Evolutionary conservation across 2,329 filamentous ascomycete genomes (phyloP).

Genomic region (Fusarium siculi): DNA sequence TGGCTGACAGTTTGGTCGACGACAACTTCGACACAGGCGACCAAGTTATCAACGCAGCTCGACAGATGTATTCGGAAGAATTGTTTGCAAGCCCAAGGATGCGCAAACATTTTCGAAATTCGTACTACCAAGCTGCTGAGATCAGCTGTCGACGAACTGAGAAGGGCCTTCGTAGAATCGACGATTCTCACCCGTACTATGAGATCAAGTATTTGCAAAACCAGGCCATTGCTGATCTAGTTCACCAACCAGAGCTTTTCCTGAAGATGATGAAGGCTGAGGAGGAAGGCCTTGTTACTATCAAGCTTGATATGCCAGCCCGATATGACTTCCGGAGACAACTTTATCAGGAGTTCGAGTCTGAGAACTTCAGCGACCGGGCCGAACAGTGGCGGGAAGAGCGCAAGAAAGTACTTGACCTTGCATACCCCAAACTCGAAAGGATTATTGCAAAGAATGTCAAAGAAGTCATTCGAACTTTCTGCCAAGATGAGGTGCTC

Average conservation of each 20-base stretch:
- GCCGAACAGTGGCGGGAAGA: conserved; percentile 96
- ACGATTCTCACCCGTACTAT: conserved; percentile 95
- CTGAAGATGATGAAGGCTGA: conserved; percentile 98
- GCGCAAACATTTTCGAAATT: conserved; percentile 84
- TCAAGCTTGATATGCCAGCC: conserved; percentile 81
- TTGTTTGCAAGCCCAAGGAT: conserved; percentile 88
- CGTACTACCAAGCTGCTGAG: conserved; percentile 84
- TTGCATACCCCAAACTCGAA: conserved; percentile 84
- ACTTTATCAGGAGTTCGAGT: conserved; percentile 86
- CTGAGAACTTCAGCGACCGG: conserved; percentile 93
- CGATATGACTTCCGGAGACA: conserved; percentile 80
- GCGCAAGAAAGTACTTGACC: conserved; percentile 83
- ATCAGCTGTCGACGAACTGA: conserved; percentile 92
- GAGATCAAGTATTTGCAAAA: conserved; percentile 97
- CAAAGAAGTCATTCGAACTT: conserved; percentile 92
- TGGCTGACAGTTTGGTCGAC: conserved; percentile 82
- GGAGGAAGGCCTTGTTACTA: conserved; percentile 89
- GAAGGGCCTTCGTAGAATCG: conserved; percentile 92
- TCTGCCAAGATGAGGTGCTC: conserved; percentile 93
- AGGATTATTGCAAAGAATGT: conserved; percentile 88
- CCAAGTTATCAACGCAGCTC: conserved; percentile 80
- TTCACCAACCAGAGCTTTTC: conserved; percentile 86
- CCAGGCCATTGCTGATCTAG: conserved; percentile 84
- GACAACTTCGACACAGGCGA: conserved; percentile 80
- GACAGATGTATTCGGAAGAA: conserved; percentile 91